These are phyloP conservation scores for Kodamaea sp. DNA, from an alignment of 1,139 yeast genomes.

Conservation along the genomic window DNA sequence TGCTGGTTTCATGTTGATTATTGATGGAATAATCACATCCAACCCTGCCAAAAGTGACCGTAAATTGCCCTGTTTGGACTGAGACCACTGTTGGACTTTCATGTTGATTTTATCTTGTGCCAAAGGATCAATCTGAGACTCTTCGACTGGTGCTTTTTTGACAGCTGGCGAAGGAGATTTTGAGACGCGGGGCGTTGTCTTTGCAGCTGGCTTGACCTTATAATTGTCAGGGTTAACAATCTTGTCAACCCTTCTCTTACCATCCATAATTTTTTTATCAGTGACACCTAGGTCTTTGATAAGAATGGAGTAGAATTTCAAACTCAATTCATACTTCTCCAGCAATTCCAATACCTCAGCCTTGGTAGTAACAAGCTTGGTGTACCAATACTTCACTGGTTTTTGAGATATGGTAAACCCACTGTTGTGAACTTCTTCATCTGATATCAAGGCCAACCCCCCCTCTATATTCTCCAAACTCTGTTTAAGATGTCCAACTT, in stretches of 20 bases:
- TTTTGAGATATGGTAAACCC: constrained; percentile 47
- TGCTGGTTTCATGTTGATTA: constrained; percentile 15
- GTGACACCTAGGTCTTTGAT: constrained; percentile 65
- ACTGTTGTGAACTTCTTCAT: constrained; percentile 26
- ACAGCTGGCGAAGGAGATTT: constrained; percentile 6
- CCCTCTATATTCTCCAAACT: constrained; percentile 55
- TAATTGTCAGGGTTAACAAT: constrained; percentile 53
- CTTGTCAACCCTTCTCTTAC: constrained; percentile 74
- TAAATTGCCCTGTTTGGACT: constrained; percentile 22
- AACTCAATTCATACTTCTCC: constrained; percentile 68
- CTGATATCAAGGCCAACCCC: constrained; percentile 62
- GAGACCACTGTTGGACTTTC: constrained; percentile 20
- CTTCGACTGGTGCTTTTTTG: constrained; percentile 5
- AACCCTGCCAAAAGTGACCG: constrained; percentile 22
- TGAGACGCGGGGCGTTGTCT: too few relatives aligned
- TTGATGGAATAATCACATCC: constrained; percentile 22
- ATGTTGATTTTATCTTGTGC: constrained; percentile 15
- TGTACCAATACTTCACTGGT: constrained; percentile 68
- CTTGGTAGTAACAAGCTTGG: constrained; percentile 63
- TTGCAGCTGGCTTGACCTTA: constrained; percentile 16
- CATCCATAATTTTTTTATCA: constrained; percentile 69
- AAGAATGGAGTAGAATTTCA: constrained; percentile 58
- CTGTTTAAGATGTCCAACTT: constrained; percentile 72
- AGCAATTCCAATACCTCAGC: constrained; percentile 85
- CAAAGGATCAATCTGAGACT: constrained; percentile 13